Base-by-base conservation (phyloP, 2,329 filamentous ascomycete species). In the Trichoderma lentiforme region DNA sequence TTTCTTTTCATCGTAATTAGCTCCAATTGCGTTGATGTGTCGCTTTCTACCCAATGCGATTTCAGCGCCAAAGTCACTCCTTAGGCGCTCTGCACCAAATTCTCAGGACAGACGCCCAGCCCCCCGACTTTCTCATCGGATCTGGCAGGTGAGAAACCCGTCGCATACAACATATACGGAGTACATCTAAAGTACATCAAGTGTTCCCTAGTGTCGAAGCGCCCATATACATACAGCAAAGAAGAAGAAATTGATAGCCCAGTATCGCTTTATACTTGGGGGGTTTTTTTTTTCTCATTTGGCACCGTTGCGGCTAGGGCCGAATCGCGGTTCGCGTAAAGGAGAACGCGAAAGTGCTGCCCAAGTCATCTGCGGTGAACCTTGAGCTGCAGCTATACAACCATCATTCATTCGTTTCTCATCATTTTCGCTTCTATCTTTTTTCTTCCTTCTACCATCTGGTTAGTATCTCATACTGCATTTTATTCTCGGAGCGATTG, bases 81-180 rank as follows among this genome's bases (percentile, higher is more conserved):
- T 73, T 79, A 79, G 75, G 77, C 75, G 51, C 67, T 60, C 57
- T 61, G 76, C 78, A 79, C 76, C 72, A 75, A 28, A 28, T 43
- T 36, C 56, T 15, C 51, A 58, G 70, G 71, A 72, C 70, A 62
- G 57, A 57, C 60, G 36, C 70, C 76, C 75, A 78, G 74, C 76
- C 77, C 74, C 77, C 77, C 70, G 74, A 77, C 72, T 75, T 78
- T 72, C 62, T 36, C 53, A 21, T 70, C 56, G 15, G 28, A n/a
- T 47, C 24, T 47, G 2, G 56, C 36, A 69, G 36, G 66, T 57
- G 66, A 69, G 47, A 70, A 70, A 70, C 67, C 56, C 57, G 57
- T 24, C 57, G 39, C 57, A 70, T 28, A 24, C 67, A 70, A 28
- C 43, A 36, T 15, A 56, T 56, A 56, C 47, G 21, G 3, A 64